These are phyloP conservation scores for Magnaporthiopsis incrustans DNA, from an alignment of 2,329 filamentous ascomycete species.

Conservation along the genomic window DNA sequence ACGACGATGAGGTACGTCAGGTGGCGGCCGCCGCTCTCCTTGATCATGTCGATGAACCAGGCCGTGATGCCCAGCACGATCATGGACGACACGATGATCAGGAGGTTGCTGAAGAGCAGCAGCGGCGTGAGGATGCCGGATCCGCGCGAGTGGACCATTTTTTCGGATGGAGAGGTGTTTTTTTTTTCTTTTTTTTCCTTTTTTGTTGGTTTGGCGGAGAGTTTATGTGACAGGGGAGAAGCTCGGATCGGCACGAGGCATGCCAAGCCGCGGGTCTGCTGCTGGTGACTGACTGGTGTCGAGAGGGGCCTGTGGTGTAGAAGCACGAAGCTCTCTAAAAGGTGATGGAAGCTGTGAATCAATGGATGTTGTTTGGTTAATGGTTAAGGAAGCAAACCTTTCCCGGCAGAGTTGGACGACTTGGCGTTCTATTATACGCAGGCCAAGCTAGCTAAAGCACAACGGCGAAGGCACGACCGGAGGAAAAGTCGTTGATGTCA, in stretches of 20 bases:
- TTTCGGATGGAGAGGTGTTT: background rate
- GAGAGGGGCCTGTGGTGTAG: too few relatives aligned
- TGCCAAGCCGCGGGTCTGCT: too few relatives aligned
- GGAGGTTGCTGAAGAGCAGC: background rate
- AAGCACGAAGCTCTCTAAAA: too few relatives aligned
- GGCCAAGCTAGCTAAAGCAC: background rate
- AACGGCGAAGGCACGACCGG: too few relatives aligned
- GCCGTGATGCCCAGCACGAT: slow-evolving; percentile 6
- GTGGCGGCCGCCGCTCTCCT: slow-evolving; percentile 1
- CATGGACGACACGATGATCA: background rate
- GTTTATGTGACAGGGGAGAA: background rate
- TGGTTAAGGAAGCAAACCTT: background rate
- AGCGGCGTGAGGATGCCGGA: background rate
- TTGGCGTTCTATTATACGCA: background rate
- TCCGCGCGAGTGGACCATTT: background rate
- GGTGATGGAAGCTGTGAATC: background rate
- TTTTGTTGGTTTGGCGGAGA: background rate
- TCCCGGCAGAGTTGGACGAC: background rate
- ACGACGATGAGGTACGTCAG: slow-evolving; percentile 4
- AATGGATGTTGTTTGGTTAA: background rate
- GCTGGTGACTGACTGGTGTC: too few relatives aligned
- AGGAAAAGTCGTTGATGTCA: background rate
- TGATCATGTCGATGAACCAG: slow-evolving; percentile 2
- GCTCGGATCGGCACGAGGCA: too few relatives aligned
- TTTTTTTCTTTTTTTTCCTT: too few relatives aligned